Evolutionary conservation across 2,329 filamentous ascomycete genomes (phyloP).

Genomic region (Pestalotiopsis sp.): DNA sequence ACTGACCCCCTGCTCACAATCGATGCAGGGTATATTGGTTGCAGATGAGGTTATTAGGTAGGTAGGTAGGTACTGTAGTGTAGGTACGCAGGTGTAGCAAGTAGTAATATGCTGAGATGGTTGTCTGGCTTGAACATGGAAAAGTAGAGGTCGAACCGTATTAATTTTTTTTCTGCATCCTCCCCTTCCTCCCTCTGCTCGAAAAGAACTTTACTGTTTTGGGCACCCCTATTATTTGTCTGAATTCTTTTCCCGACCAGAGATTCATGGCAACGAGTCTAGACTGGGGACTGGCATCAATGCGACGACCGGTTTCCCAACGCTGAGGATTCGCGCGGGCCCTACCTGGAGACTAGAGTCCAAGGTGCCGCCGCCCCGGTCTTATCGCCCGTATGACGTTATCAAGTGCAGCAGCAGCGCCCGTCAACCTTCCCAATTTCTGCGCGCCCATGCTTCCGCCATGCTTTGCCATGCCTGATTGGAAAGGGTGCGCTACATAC

Average conservation of each 20-base stretch:
- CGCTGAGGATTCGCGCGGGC: constrained; percentile 7
- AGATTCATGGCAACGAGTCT: not conserved
- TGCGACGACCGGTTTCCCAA: constrained; percentile 1
- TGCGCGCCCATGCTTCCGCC: too few species aligned
- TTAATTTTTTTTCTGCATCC: not conserved
- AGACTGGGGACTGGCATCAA: constrained; percentile 2
- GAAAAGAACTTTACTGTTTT: not conserved
- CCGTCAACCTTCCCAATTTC: constrained; percentile 1
- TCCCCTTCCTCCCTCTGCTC: not conserved
- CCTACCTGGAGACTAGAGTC: not conserved
- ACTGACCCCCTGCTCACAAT: not conserved
- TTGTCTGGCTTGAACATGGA: not conserved
- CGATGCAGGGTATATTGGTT: not conserved
- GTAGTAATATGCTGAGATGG: not conserved
- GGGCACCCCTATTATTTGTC: not conserved
- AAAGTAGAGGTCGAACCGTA: not conserved
- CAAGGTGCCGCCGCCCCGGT: constrained; percentile 1
- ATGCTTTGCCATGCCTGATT: not conserved
- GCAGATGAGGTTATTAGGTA: not conserved
- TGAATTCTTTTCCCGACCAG: not conserved
- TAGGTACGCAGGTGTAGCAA: not conserved
- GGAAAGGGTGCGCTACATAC: too few species aligned
- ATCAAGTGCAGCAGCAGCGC: not conserved
- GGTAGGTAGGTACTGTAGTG: not conserved
- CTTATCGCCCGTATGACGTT: constrained; percentile 9